phyloP scores from a whole-genome alignment of 1,139 yeast genomes.

The Protomyces inundatus region DNA sequence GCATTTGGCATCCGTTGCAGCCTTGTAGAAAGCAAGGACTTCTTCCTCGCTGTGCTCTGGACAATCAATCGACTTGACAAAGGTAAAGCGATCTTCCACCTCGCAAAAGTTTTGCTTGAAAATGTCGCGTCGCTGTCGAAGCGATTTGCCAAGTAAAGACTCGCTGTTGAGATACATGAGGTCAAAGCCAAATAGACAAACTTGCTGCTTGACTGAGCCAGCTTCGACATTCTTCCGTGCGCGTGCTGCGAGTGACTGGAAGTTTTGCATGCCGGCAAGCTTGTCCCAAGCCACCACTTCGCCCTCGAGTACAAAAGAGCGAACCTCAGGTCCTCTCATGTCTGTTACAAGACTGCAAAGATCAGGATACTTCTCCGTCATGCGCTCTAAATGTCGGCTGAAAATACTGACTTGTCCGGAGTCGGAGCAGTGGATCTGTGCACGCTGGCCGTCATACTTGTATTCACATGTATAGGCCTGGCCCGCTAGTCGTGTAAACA shows the following conservation, averaged over 20 bases:
- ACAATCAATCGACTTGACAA: conserved; percentile 63
- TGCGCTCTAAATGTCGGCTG: conserved; percentile 92
- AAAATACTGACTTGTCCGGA: conserved; percentile 69
- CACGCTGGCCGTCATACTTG: conserved; percentile 96
- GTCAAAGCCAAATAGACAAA: conserved; percentile 90
- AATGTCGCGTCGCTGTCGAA: conserved; percentile 62
- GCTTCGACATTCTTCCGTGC: conserved; percentile 88
- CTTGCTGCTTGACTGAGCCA: conserved; percentile 80
- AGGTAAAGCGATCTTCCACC: conserved; percentile 74
- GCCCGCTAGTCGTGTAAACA: conserved; percentile 65
- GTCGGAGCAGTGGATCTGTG: conserved; percentile 74
- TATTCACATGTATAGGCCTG: conserved; percentile 89
- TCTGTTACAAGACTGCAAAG: conserved; percentile 46
- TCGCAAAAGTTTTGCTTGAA: conserved; percentile 54
- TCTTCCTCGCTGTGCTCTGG: conserved; percentile 58
- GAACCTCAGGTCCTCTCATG: conserved; percentile 1
- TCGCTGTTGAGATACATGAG: conserved; percentile 66
- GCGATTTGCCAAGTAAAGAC: conserved; percentile 57
- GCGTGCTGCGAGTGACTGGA: conserved; percentile 86
- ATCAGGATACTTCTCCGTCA: conserved; percentile 95
- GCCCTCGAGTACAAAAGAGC: conserved; percentile 48
- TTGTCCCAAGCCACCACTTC: conserved; percentile 98
- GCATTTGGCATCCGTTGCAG: conserved; percentile 81
- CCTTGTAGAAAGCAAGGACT: conserved; percentile 78
- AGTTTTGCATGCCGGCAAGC: conserved; percentile 66